Evolutionary conservation across 208 protist species (phyloP), one percentile per base, ranked within the genome.

Genomic region (Wallacemonas sp.): DNA sequence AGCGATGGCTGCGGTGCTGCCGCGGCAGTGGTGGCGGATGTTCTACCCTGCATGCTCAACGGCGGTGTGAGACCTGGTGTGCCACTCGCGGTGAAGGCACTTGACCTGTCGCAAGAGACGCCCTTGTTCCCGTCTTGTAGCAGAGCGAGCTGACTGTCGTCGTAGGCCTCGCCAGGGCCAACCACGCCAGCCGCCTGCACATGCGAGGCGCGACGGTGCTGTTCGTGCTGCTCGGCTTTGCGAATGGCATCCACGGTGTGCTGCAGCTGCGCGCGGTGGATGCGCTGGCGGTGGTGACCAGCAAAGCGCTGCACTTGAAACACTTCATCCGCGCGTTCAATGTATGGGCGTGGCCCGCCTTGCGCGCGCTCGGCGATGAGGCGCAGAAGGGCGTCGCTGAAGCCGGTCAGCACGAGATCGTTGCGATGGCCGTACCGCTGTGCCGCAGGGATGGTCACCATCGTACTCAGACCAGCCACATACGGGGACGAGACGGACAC

Each of bases 391-490:
- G 78, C 60, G 26, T 98, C 95, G 62, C 77, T 92, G 71, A 97
- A 98, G 28, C 96, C 97, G 1, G 76, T 84, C 34, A 98, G 54
- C 2, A 97, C 66, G 14, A 98, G 66, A 60, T 98, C 93, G 51
- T 98, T 97, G 67, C 70, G 80, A 59, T 98, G 91, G 19, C 4
- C 6, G 34, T 82, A 93, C 17, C 78, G 75, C 28, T 28, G 38
- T 12, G 22, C 8, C 6, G 46, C 24, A 11, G 46, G 38, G 12
- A 42, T 17, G n/a, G n/a, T n/a, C n/a, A n/a, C n/a, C n/a, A n/a
- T n/a, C n/a, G n/a, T n/a, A n/a, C n/a, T n/a, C n/a, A n/a, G n/a
- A n/a, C n/a, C n/a, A n/a, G n/a, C n/a, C n/a, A n/a, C n/a, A n/a
- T n/a, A 41, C 66, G 30, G 38, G 17, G 39, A 19, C 12, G 27